Conservation (phyloP, 1,139 yeast species). For the Taphrina populina region DNA sequence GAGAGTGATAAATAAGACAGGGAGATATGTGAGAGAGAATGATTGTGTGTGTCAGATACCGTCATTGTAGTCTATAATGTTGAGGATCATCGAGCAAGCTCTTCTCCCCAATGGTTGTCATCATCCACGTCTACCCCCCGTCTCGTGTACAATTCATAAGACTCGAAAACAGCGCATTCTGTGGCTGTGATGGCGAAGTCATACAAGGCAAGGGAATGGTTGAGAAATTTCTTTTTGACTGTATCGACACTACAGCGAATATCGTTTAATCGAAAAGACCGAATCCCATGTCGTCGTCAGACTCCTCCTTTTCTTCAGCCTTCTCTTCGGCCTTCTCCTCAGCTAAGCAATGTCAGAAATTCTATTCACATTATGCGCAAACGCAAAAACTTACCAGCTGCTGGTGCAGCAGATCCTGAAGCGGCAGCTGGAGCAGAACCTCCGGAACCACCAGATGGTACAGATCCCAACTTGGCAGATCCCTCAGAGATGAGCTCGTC, state of each 20-base stretch:
- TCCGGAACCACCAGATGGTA: conserved; percentile 97
- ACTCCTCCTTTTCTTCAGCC: conserved; percentile 57
- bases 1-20: not conserved
- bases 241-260: too few relatives aligned
- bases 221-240: too few relatives aligned
- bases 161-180: too few relatives aligned
- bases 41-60: conserved; percentile 24
- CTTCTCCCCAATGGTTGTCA: conserved; percentile 18
- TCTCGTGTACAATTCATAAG: too few relatives aligned
- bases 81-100: conserved; percentile 26
- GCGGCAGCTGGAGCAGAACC: conserved; percentile 69
- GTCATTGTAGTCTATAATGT: conserved; percentile 28
- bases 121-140: conserved; percentile 4
- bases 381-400: conserved; percentile 55
- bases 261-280: conserved; percentile 39
- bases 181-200: too few relatives aligned
- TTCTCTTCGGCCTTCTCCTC: conserved; percentile 39
- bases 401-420: conserved; percentile 68
- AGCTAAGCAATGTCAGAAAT: conserved; percentile 28
- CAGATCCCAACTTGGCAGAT: conserved; percentile 90
- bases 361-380: not conserved
- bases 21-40: not conserved
- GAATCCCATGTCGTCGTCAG: conserved; percentile 75
- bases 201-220: too few relatives aligned
- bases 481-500: conserved; percentile 94